Conservation (phyloP, 768 basidiomycete genomes). For the Russula brevipes region DNA sequence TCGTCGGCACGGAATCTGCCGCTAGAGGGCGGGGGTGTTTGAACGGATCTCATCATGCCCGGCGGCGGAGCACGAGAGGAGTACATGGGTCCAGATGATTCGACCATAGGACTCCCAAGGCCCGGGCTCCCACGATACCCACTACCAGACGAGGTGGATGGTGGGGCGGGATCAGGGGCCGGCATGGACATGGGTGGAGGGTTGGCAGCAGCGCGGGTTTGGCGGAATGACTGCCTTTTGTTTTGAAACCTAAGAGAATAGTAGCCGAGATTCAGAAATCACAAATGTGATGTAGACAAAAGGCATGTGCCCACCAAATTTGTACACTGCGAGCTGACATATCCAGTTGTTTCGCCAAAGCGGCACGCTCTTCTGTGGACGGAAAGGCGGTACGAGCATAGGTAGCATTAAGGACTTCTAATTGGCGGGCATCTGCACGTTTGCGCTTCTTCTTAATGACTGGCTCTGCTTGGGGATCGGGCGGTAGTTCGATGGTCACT, state of each 20-base stretch:
- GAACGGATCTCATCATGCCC: conserved; percentile 4
- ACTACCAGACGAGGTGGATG: not conserved
- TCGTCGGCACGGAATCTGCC: conserved; percentile 15
- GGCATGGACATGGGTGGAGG: not conserved
- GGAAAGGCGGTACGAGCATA: conserved; percentile 82
- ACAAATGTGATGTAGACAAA: not conserved
- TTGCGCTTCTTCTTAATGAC: conserved; percentile 84
- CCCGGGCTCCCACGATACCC: not conserved
- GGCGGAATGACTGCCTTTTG: conserved; percentile 23
- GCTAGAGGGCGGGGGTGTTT: conserved; percentile 22
- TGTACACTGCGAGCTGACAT: conserved; percentile 85
- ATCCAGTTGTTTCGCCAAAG: conserved; percentile 67
- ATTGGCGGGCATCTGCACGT: conserved; percentile 73
- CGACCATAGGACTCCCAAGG: conserved; percentile 18
- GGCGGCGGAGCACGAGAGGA: conserved; percentile 21
- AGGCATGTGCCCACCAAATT: conserved; percentile 56
- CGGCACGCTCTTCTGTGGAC: conserved; percentile 79
- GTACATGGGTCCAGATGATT: conserved; percentile 3
- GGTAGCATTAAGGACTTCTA: conserved; percentile 75
- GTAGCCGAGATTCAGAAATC: not conserved
- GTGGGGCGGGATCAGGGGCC: not conserved
- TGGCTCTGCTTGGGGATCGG: conserved; percentile 43
- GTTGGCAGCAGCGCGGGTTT: conserved; percentile 7
- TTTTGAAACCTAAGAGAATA: conserved; percentile 22
- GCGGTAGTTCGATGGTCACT: conserved; percentile 24